A percentile compares a stretch with the other conserved stretches of the same genome.
Evolutionary conservation across 164 flowering plant genomes (phyloP).

Genomic region (Chimonanthus praecox): DNA sequence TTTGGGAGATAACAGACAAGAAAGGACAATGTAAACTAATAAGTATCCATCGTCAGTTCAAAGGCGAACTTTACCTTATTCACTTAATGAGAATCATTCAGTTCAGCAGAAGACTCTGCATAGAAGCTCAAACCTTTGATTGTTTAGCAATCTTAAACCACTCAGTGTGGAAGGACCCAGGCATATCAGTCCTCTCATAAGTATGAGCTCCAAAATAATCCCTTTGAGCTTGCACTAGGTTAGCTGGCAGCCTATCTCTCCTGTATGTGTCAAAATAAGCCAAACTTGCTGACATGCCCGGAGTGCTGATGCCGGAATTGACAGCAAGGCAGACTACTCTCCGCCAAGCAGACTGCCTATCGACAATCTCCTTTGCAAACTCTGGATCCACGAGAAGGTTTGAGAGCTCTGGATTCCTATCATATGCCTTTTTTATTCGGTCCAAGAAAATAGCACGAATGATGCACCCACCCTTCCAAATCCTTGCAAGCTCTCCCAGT

Average conservation of each 20-base stretch:
- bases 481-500: slow-evolving; percentile 72
- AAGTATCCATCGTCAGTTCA: too few relatives aligned
- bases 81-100: not conserved
- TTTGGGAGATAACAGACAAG: too few relatives aligned
- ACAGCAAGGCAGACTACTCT: slow-evolving; percentile 69
- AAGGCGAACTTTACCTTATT: too few relatives aligned
- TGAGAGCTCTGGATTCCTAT: slow-evolving; percentile 57
- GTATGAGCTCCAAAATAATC: slow-evolving; percentile 82
- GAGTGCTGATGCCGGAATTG: slow-evolving; percentile 61
- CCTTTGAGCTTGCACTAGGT: slow-evolving; percentile 71
- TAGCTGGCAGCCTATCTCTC: slow-evolving; percentile 61
- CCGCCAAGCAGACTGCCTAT: slow-evolving; percentile 66
- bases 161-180: slow-evolving; percentile 70
- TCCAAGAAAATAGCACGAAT: slow-evolving; percentile 70
- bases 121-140: slow-evolving; percentile 9
- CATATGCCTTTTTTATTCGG: slow-evolving; percentile 68
- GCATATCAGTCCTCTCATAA: slow-evolving; percentile 55
- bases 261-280: slow-evolving; percentile 74
- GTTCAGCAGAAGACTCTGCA: not conserved
- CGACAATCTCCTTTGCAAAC: slow-evolving; percentile 60
- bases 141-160: slow-evolving; percentile 65
- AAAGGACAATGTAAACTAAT: too few relatives aligned
- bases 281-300: slow-evolving; percentile 72
- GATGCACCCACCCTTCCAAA: slow-evolving; percentile 84
- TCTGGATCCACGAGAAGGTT: slow-evolving; percentile 73